A percentile compares a stretch with the other conserved stretches of the same genome.
Conservation (phyloP, 352 stramenopile genomes). For the Pythium guiyangense region DNA sequence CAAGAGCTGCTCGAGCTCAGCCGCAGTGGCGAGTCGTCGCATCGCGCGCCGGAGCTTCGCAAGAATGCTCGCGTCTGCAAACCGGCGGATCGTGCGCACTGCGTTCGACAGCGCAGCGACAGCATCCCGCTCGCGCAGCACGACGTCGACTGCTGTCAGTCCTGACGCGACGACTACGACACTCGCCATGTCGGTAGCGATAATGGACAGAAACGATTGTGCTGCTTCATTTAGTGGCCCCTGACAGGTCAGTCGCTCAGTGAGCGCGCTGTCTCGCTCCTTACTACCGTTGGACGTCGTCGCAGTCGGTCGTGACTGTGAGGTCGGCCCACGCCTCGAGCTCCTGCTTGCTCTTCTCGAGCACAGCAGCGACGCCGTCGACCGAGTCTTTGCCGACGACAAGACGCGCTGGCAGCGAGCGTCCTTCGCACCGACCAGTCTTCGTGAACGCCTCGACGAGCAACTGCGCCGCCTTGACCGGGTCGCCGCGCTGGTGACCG, state of each 20-base stretch:
- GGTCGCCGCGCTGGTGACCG: constrained; percentile 15
- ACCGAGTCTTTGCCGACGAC: constrained; percentile 16
- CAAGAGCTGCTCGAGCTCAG: constrained; percentile 5
- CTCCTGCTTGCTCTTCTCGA: constrained; percentile 13
- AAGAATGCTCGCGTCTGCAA: constrained; percentile 5
- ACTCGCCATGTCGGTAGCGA: not conserved
- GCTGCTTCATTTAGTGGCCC: not conserved
- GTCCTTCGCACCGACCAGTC: constrained; percentile 15
- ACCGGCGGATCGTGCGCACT: constrained; percentile 10
- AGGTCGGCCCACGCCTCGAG: constrained; percentile 15
- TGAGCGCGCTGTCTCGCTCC: not conserved
- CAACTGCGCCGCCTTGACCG: constrained; percentile 15
- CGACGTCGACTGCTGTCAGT: constrained; percentile 9
- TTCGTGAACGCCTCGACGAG: constrained; percentile 25
- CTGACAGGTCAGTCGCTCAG: not conserved
- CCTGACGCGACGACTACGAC: constrained; percentile 1
- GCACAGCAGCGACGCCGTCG: constrained; percentile 8
- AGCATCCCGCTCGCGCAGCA: constrained; percentile 6
- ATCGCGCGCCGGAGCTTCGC: constrained; percentile 8
- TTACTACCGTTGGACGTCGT: constrained; percentile 9
- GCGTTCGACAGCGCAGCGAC: constrained; percentile 1
- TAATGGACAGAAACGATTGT: too few species aligned
- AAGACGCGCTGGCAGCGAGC: constrained; percentile 15
- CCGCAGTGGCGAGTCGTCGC: not conserved
- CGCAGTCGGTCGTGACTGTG: constrained; percentile 13